These are phyloP conservation scores for Schizosaccharomyces octosporus DNA, from an alignment of 805 yeast species.

Conservation along the genomic window DNA sequence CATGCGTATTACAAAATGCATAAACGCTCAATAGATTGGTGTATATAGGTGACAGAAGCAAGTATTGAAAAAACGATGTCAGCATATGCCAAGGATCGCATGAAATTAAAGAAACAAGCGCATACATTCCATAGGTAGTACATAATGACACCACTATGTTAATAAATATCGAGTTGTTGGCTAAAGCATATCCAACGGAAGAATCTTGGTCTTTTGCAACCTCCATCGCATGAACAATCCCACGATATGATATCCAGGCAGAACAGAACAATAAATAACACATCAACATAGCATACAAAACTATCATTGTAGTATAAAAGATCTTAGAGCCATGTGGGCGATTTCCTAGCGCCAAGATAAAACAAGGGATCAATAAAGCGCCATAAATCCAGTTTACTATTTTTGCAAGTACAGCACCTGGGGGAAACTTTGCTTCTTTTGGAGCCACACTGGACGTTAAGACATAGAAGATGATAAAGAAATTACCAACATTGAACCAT, in stretches of 20 bases:
- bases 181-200: conserved; percentile 10
- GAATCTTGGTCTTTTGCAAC: not conserved
- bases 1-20: conserved; percentile 97
- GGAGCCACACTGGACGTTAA: conserved; percentile 61
- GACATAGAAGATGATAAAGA: conserved; percentile 76
- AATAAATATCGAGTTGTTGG: conserved; percentile 28
- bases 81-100: conserved; percentile 92
- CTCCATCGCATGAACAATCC: not conserved
- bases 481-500: conserved; percentile 79
- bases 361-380: conserved; percentile 11
- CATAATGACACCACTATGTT: conserved; percentile 63
- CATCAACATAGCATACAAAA: not conserved
- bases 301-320: not conserved
- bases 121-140: conserved; percentile 80
- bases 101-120: conserved; percentile 57
- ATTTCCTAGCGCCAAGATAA: conserved; percentile 85
- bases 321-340: conserved; percentile 58
- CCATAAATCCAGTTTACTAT: conserved; percentile 1
- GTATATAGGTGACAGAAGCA: conserved; percentile 70
- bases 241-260: not conserved
- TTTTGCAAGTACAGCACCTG: conserved; percentile 8
- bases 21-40: conserved; percentile 81
- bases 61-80: conserved; percentile 56
- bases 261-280: not conserved
- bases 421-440: conserved; percentile 14